Evolutionary conservation across 1,284 basidiomycete species (phyloP), one percentile per base, ranked within the genome.

Genomic region (Polyporus tsugae): DNA sequence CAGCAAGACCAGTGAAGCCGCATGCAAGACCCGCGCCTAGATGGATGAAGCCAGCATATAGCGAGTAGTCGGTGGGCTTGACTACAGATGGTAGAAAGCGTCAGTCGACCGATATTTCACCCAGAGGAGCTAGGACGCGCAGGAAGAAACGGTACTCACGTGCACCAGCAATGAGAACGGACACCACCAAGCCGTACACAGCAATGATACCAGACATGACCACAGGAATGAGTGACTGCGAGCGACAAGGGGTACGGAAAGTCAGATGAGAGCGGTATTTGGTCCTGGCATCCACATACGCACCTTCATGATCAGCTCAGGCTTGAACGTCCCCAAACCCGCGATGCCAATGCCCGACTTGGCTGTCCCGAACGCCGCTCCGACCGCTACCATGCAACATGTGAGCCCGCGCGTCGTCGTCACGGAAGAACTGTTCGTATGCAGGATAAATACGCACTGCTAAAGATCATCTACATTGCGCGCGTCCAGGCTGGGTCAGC

Each of bases 341-440:
- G 97, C 93, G 79, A 99, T 99, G 64, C 97, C 98, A 76, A 99
- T 98, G 60, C 98, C 98, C 60, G 97, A 89, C 82, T 99, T 99
- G 61, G 97, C 91, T 0, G 98, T 99, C 55, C 98, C 98, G 81
- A 95, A 97, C 22, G 97, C 97, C 71, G 97, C 97, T 73, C 98
- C 97, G 58, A 98, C 85, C 73, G 97, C 92, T 94, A 15, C 17
- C 17, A 15, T 13, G 29, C 17, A 33, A 33, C n/a, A n/a, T 4
- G 52, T 55, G 10, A 63, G 52, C 10, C 6, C 13, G 15, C 25
- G 13, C 10, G 25, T 41, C 11, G 25, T 33, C 25, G 36, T 1
- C 13, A 7, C 5, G 29, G 5, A 52, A 15, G 4, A 15, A 2
- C 4, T 39, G 33, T 1, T 19, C 25, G 55, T 22, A 11, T 49